Evolutionary conservation across 164 flowering plant genomes (phyloP), one percentile per base, ranked within the genome.

Genomic region (Chimonanthus praecox): DNA sequence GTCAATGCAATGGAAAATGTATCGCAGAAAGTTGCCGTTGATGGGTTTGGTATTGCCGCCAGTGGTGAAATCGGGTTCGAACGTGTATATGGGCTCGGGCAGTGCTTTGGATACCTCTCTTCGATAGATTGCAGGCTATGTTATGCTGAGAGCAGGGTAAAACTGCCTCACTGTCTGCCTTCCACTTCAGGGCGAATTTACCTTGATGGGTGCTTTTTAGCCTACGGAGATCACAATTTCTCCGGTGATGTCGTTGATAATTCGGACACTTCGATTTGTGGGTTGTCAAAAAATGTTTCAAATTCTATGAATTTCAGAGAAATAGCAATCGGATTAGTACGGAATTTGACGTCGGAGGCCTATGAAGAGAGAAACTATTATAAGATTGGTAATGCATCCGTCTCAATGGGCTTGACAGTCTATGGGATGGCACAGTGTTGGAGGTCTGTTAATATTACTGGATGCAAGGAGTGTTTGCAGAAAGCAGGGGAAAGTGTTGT

Each of bases 391-490:
- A 67, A 7, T 51, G 71, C 18, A 11, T 46, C 44, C 0, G 58
- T 46, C 44, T 54, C 64, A 3, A 18, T 64, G 4, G 4, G 69
- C 46, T 63, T 64, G 47, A 2, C 43, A 2, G 72, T 63, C 70
- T 75, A 75, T 47, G 77, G 73, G 63, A 47, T 70, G 4, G 77
- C 77, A 7, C 33, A 75, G 68, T 75, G 77, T 61, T 75, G 77
- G 77, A 75, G 67, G 63, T 69, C 72, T 61, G 9, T 70, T 43
- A 68, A 70, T 63, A 51, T 7, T 20, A 70, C 18, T 61, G 70
- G 50, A 11, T 70, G 70, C n/a, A 70, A 71, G 51, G 64, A 49
- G 7, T 75, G 77, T 61, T 65, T 70, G 73, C 51, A 63, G 46
- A 71, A 47, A 33, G 73, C 77, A 62, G 50, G 64, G 48, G 48